Evolutionary conservation across 495 filamentous ascomycete genomes (phyloP), one percentile per base, ranked within the genome.

Genomic region (Hypoxylon subgilvum): DNA sequence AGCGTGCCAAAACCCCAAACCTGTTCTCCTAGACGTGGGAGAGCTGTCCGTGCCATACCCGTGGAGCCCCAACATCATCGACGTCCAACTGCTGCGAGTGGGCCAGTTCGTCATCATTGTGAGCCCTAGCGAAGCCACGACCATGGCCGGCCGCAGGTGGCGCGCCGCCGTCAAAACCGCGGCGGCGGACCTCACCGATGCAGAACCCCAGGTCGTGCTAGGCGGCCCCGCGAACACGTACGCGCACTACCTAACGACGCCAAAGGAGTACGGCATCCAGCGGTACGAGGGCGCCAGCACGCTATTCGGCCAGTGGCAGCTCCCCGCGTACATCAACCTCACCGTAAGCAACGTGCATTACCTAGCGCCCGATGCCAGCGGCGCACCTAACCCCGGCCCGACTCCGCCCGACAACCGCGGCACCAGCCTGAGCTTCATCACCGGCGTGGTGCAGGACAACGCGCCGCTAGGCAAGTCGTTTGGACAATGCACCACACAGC

Each of bases 251-350:
- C 84, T 91, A 52, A 72, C 90, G 6, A 98, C 94, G 1, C 86
- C 89, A 36, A 91, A 97, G 68, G 94, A 98, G 69, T 98, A 95
- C 70, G 76, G 72, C 16, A 79, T 91, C 42, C 94, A 98, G 76
- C 89, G 94, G 19, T 97, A 98, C 73, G 94, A 98, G 73, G 94
- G 94, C 46, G 94, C 91, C 6, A 90, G 85, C 38, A 98, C 94
- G n/a, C 84, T 97, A 14, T 96, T 90, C 71, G 94, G 94, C 0
- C 89, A 82, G 12, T 86, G 89, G 72, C 86, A 87, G 44, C 79
- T 96, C 2, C 85, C 91, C 19, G 93, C 89, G 1, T 95, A 95
- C 72, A 87, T 97, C 70, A 89, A 94, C 64, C 76, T 94, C 23
- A 93, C 90, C 4, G 78, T 87, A 13, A 79, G 75, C 19, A 86